These are phyloP conservation scores for Venturiaceae sp. DNA, from an alignment of 2,329 filamentous ascomycete species.

Conservation along the genomic window DNA sequence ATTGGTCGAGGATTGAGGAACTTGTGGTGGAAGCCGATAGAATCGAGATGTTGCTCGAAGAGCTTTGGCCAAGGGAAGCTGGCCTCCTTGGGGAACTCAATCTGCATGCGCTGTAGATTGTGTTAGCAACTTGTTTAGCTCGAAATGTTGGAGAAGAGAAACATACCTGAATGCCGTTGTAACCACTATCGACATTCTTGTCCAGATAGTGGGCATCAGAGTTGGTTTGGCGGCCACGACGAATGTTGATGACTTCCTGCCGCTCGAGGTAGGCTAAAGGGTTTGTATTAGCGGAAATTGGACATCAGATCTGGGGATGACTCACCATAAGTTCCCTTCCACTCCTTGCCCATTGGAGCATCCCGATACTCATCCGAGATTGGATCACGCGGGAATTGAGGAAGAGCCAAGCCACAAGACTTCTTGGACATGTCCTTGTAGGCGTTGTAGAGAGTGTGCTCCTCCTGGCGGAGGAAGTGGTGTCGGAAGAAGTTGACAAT, in stretches of 20 bases:
- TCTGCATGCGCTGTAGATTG: slow-evolving; percentile 19
- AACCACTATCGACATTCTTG: slow-evolving; percentile 21
- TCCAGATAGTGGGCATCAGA: slow-evolving; percentile 15
- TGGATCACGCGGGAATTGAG: slow-evolving; percentile 33
- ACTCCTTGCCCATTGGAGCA: slow-evolving; percentile 24
- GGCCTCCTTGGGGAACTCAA: slow-evolving; percentile 19
- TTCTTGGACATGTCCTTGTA: slow-evolving; percentile 18
- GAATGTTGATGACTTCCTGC: slow-evolving; percentile 18
- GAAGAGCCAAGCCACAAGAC: slow-evolving; percentile 25
- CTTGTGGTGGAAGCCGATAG: slow-evolving; percentile 15
- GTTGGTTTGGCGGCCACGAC: slow-evolving; percentile 12
- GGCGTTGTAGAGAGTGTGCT: slow-evolving; percentile 25
- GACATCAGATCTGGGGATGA: neutral
- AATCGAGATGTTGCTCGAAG: slow-evolving; percentile 30
- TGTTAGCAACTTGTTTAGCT: slow-evolving; percentile 12
- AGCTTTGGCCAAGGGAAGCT: slow-evolving; percentile 23
- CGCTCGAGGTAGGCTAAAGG: slow-evolving; percentile 25
- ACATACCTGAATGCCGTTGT: slow-evolving; percentile 20
- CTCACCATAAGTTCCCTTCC: slow-evolving; percentile 41
- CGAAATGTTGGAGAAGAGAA: slow-evolving; percentile 18
- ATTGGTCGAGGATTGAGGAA: slow-evolving; percentile 11
- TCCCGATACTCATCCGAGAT: slow-evolving; percentile 24
- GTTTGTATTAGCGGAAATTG: slow-evolving; percentile 10
- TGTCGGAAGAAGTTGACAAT: slow-evolving; percentile 44
- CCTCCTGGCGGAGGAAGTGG: slow-evolving; percentile 32